phyloP scores from a whole-genome alignment of 164 flowering plant species.

The Umbellularia californica region DNA sequence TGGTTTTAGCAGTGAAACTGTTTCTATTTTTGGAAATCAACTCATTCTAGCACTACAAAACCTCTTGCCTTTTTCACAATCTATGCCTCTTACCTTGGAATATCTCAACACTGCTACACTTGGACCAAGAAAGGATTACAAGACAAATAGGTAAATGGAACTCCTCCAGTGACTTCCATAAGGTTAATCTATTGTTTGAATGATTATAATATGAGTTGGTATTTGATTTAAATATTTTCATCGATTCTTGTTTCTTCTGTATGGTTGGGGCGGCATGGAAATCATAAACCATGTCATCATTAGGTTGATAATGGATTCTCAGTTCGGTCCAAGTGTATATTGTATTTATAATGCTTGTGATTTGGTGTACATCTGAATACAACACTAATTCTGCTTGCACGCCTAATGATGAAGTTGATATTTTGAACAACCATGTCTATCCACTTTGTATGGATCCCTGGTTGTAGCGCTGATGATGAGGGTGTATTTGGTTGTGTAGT shows the following conservation, averaged over 20 bases:
- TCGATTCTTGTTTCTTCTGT: not conserved
- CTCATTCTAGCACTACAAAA: constrained; percentile 41
- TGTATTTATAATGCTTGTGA: too few relatives aligned
- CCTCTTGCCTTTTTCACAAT: constrained; percentile 67
- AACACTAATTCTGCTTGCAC: too few relatives aligned
- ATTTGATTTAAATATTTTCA: not conserved
- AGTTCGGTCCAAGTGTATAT: too few relatives aligned
- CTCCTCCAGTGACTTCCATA: not conserved
- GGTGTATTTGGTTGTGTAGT: too few relatives aligned
- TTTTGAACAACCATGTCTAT: too few relatives aligned
- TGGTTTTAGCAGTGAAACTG: constrained; percentile 57
- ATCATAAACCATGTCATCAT: not conserved
- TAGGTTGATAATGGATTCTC: too few relatives aligned
- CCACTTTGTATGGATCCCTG: too few relatives aligned
- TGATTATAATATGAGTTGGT: not conserved
- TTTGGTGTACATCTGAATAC: too few relatives aligned
- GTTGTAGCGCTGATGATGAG: too few relatives aligned
- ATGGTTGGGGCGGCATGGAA: not conserved
- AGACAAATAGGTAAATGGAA: constrained; percentile 52
- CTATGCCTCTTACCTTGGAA: constrained; percentile 66
- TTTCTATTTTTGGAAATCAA: constrained; percentile 51
- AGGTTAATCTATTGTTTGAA: not conserved
- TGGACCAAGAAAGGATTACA: constrained; percentile 77
- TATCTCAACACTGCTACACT: constrained; percentile 70
- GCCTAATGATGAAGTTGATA: too few relatives aligned